A percentile compares a stretch with the other conserved stretches of the same genome.
phyloP scores from a whole-genome alignment of 2,329 filamentous ascomycete genomes.

The Diaporthe nobilis region DNA sequence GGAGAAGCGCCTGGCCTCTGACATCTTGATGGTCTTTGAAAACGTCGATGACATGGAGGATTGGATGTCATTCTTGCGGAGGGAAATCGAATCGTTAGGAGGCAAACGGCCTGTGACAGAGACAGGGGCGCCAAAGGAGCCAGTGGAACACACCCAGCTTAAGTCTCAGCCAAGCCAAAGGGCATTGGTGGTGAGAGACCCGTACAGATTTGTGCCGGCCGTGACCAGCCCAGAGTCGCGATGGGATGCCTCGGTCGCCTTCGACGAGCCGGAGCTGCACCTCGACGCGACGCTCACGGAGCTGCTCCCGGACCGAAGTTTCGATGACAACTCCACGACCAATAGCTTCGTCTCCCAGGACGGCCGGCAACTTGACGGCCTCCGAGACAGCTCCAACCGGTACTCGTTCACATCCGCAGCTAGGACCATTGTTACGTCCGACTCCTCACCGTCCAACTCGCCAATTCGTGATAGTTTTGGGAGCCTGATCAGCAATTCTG shows the following conservation, averaged over 20 bases:
- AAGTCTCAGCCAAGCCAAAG: conserved; percentile 61
- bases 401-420: conserved; percentile 73
- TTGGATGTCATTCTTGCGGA: conserved; percentile 79
- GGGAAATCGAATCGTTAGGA: conserved; percentile 78
- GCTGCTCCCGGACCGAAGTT: conserved; percentile 56
- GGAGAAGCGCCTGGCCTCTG: conserved; percentile 71
- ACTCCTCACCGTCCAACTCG: conserved; percentile 71
- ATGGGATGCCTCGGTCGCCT: conserved; percentile 47
- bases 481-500: conserved; percentile 48
- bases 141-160: conserved; percentile 53
- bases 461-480: conserved; percentile 68
- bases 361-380: conserved; percentile 69
- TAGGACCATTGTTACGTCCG: conserved; percentile 71
- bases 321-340: conserved; percentile 70
- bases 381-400: conserved; percentile 70
- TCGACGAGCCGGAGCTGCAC: conserved; percentile 47
- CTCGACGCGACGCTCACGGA: conserved; percentile 49
- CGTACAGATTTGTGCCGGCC: conserved; percentile 60
- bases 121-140: conserved; percentile 66
- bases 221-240: conserved; percentile 53
- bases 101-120: conserved; percentile 76
- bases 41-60: conserved; percentile 80
- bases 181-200: conserved; percentile 63
- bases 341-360: conserved; percentile 72
- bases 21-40: conserved; percentile 81